A percentile compares a stretch with the other conserved stretches of the same genome.
Evolutionary conservation across 805 yeast genomes (phyloP).

Genomic region (Kuraishia ogatae): DNA sequence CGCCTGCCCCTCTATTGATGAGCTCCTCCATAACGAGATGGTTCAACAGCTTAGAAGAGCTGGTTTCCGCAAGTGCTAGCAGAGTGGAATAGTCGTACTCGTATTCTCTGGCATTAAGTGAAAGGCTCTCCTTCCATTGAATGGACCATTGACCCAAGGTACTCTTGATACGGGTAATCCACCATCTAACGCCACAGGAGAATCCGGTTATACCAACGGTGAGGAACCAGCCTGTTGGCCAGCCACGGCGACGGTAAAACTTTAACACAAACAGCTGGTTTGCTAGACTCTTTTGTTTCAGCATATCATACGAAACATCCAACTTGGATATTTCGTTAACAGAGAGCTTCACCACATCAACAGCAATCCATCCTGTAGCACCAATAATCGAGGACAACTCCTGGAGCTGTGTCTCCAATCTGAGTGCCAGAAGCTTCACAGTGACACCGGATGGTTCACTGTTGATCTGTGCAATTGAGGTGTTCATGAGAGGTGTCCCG

Average conservation of each 20-base stretch:
- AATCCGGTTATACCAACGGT: conserved; percentile 27
- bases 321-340: conserved; percentile 37
- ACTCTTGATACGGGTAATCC: conserved; percentile 43
- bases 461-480: conserved; percentile 23
- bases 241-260: conserved; percentile 39
- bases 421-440: conserved; percentile 32
- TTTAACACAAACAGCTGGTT: conserved; percentile 15
- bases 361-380: conserved; percentile 64
- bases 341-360: conserved; percentile 41
- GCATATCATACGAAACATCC: conserved; percentile 21
- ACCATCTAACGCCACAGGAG: conserved; percentile 33
- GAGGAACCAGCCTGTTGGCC: conserved; percentile 53
- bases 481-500: conserved; percentile 29
- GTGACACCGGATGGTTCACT: conserved; percentile 17
- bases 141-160: conserved; percentile 45
- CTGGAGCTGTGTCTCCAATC: conserved; percentile 37
- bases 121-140: conserved; percentile 36
- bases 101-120: conserved; percentile 9
- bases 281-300: conserved; percentile 13
- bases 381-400: conserved; percentile 48
- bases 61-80: conserved; percentile 27
- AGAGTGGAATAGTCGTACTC: conserved; percentile 24
- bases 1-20: conserved; percentile 27
- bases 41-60: conserved; percentile 40
- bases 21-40: conserved; percentile 47